Conservation (phyloP, 257 asterid genomes). For the Gentiana dahurica region DNA sequence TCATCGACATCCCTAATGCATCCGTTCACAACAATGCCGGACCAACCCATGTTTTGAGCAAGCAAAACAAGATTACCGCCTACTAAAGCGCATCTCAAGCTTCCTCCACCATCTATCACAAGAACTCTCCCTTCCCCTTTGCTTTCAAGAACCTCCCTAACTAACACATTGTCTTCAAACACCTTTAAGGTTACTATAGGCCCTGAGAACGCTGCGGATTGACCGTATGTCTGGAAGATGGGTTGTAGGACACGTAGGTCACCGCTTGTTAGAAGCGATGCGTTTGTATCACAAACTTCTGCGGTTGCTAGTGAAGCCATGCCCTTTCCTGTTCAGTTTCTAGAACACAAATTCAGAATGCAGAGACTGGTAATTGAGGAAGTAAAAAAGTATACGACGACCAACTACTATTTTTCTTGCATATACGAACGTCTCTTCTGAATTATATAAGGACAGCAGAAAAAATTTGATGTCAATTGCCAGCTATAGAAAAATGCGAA, state of each 20-base stretch:
- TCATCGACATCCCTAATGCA: conserved; percentile 77
- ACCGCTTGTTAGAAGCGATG: conserved; percentile 42
- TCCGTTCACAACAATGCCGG: conserved; percentile 64
- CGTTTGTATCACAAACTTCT: conserved; percentile 69
- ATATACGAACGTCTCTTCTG: too few relatives aligned
- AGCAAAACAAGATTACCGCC: conserved; percentile 73
- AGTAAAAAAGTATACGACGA: too few relatives aligned
- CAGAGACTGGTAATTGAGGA: too few relatives aligned
- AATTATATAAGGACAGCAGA: too few relatives aligned
- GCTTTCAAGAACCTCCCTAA: conserved; percentile 64
- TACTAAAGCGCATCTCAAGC: conserved; percentile 68
- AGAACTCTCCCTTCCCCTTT: conserved; percentile 68
- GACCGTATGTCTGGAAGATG: conserved; percentile 65
- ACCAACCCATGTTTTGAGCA: conserved; percentile 80
- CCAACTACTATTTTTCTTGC: too few relatives aligned
- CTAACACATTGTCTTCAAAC: conserved; percentile 73
- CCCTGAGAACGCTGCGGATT: conserved; percentile 52
- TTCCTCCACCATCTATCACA: conserved; percentile 81
- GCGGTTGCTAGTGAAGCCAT: conserved; percentile 82
- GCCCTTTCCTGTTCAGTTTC: neutral
- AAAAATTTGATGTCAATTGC: too few relatives aligned
- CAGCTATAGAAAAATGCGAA: too few relatives aligned
- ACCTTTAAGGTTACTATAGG: conserved; percentile 64
- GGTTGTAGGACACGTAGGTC: conserved; percentile 73
- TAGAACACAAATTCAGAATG: too few relatives aligned